Percentiles rank a stretch among this genome's conserved stretches.
Conservation (phyloP, 352 stramenopile species). For the Phytopythium kandeliae region DNA sequence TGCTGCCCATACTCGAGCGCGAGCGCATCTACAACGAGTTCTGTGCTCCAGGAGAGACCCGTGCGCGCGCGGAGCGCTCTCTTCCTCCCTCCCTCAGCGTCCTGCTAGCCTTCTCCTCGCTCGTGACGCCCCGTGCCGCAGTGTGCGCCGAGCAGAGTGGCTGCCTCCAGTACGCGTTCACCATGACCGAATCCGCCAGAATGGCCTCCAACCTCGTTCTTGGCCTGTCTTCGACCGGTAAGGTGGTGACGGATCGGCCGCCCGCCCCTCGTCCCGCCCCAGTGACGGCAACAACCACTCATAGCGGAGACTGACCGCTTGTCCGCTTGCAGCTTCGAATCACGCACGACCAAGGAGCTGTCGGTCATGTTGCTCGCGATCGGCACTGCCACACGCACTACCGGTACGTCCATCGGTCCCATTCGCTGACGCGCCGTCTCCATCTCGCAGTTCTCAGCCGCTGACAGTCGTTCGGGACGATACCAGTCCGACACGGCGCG, state of each 20-base stretch:
- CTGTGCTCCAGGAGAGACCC: slow-evolving; percentile 27
- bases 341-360: slow-evolving; percentile 45
- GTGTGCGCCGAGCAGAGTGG: slow-evolving; percentile 51
- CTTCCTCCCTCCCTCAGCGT: neutral
- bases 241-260: neutral
- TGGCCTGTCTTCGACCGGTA: slow-evolving; percentile 56
- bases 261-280: too few species aligned
- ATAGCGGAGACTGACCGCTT: neutral
- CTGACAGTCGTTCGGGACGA: too few species aligned
- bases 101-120: neutral
- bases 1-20: slow-evolving; percentile 49
- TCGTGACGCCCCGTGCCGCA: slow-evolving; percentile 5
- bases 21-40: slow-evolving; percentile 54
- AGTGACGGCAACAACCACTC: too few species aligned
- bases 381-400: slow-evolving; percentile 35
- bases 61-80: too few species aligned
- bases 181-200: slow-evolving; percentile 47
- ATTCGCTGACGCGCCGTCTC: too few species aligned
- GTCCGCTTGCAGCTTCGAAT: slow-evolving; percentile 31
- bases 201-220: slow-evolving; percentile 61
- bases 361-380: slow-evolving; percentile 39
- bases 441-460: neutral
- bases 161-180: slow-evolving; percentile 53
- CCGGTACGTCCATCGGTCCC: slow-evolving; percentile 6
- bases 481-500: slow-evolving; percentile 18